Evolutionary conservation across 2,329 filamentous ascomycete species (phyloP).

Genomic region (Aspergillus udagawae): DNA sequence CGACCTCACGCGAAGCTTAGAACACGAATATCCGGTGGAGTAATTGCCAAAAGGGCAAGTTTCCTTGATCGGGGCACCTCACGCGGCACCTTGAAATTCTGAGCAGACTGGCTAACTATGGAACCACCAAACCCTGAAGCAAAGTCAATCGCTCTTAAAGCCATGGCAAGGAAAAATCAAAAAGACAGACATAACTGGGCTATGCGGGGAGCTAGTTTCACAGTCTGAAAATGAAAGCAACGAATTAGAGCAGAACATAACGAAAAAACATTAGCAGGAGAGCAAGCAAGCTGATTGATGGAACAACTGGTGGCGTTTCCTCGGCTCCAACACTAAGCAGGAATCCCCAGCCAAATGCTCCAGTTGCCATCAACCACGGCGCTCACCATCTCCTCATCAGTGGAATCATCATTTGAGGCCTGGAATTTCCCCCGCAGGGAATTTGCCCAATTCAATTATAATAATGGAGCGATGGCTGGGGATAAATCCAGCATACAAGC

Average conservation of each 20-base stretch:
- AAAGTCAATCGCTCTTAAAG: background rate
- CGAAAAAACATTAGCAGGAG: slow-evolving; percentile 1
- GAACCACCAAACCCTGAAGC: background rate
- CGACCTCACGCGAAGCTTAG: background rate
- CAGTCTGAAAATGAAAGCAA: background rate
- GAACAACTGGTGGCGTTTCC: slow-evolving; percentile 15
- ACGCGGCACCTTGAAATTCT: background rate
- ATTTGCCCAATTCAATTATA: slow-evolving; percentile 23
- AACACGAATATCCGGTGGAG: background rate
- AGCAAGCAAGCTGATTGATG: slow-evolving; percentile 18
- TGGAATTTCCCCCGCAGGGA: slow-evolving; percentile 26
- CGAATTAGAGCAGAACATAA: background rate
- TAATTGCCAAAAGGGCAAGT: background rate
- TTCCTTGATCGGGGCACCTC: background rate
- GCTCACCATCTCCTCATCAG: background rate
- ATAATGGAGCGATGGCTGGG: slow-evolving; percentile 5
- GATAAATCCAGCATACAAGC: slow-evolving; percentile 8
- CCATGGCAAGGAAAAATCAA: background rate
- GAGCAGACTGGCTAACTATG: background rate
- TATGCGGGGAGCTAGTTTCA: slow-evolving; percentile 8
- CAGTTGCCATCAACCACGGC: background rate
- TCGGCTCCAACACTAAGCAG: slow-evolving; percentile 11
- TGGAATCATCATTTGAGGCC: slow-evolving; percentile 3
- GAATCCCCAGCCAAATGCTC: background rate
- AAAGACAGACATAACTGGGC: slow-evolving; percentile 5